Conservation (phyloP, 495 filamentous ascomycete species). For the Neurospora sp. region DNA sequence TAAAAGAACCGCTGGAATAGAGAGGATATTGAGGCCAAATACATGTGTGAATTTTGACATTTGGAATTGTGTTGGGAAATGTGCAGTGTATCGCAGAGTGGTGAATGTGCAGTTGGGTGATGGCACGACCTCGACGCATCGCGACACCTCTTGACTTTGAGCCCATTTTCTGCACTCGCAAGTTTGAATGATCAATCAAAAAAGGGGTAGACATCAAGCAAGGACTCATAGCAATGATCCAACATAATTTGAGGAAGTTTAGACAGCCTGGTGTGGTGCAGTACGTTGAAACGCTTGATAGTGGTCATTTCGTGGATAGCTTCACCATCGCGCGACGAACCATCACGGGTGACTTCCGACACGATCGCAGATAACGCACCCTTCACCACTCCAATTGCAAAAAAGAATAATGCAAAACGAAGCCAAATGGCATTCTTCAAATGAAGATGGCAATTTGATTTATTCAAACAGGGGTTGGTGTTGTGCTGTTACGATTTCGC, state of each 20-base stretch:
- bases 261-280: neutral
- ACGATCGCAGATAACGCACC: neutral
- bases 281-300: neutral
- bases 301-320: constrained; percentile 25
- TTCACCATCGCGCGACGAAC: constrained; percentile 18
- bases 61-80: neutral
- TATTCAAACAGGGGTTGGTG: constrained; percentile 23
- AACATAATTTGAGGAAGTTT: neutral
- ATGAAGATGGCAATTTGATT: constrained; percentile 8
- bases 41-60: neutral
- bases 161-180: neutral
- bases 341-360: constrained; percentile 18
- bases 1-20: no score
- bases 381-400: neutral
- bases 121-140: neutral
- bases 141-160: neutral
- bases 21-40: neutral
- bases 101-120: neutral
- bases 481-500: constrained; percentile 25
- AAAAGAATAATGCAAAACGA: constrained; percentile 8
- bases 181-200: neutral
- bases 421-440: constrained; percentile 11
- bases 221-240: neutral
- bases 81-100: neutral
- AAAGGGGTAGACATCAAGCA: neutral